Evolutionary conservation across 345 rosid species (phyloP), one percentile per base, ranked within the genome.

Genomic region (Turritis glabra): DNA sequence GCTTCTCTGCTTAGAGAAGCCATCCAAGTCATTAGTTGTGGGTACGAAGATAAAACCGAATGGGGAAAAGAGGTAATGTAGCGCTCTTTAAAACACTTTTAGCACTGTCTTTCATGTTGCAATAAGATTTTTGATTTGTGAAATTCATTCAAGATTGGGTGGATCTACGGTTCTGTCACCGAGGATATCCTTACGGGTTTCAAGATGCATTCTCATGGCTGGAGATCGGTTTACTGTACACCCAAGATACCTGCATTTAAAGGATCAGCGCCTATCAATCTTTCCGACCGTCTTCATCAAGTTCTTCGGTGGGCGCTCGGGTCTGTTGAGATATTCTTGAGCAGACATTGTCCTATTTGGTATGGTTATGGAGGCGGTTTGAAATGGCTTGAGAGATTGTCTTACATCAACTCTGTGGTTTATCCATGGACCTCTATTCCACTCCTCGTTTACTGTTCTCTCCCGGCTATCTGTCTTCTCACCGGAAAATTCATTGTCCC

Each of bases 311-410:
- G 86, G 85, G 88, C 88, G 1, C 85, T 84, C 5, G 92, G 92
- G 50, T 87, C 95, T 21, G 81, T 87, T 29, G 90, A 89, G 81
- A 87, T 89, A 44, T 84, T 89, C 79, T 69, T 87, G 68, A 87
- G 92, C 54, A 85, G 83, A 73, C 89, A 89, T 75, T 89, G 96
- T 10, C 92, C 92, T 65, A 76, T 89, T 40, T 89, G 96, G 96
- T 84, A 87, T 63, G 96, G 92, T 18, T 87, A 87, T 3, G 90
- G 90, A 72, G 92, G 89, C 0, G 87, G 88, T 37, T 77, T 89
- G 80, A 87, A 87, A 76, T 82, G 81, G 79, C 71, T 89, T 51
- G 89, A 89, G 79, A 85, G 88, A 43, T 27, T 89, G 67, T 84
- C 96, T 41, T 89, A 87, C 77, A 86, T 89, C 59, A 83, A 85